Evolutionary conservation across 2,329 filamentous ascomycete species (phyloP).

Genomic region (Colletotrichum lupini): DNA sequence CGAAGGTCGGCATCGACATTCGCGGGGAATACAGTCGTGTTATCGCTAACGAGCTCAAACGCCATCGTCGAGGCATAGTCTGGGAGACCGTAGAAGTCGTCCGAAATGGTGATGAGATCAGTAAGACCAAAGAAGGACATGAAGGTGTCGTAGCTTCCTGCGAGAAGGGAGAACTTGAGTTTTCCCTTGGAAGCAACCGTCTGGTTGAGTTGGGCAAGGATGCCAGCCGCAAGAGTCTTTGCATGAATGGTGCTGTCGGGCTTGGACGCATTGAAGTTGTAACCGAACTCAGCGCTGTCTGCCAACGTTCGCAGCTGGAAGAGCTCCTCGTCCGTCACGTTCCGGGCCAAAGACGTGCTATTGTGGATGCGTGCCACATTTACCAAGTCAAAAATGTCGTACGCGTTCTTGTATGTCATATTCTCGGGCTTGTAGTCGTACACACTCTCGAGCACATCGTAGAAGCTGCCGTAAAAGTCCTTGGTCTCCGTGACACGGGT

Average conservation of each 20-base stretch:
- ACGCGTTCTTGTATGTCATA: constrained; percentile 48
- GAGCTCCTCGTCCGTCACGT: constrained; percentile 46
- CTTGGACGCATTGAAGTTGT: constrained; percentile 46
- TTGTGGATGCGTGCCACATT: constrained; percentile 49
- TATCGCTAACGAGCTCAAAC: constrained; percentile 46
- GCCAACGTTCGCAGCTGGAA: constrained; percentile 46
- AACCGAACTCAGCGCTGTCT: constrained; percentile 45
- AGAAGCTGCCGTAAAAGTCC: constrained; percentile 45
- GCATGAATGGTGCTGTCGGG: constrained; percentile 44
- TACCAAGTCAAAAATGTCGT: constrained; percentile 49
- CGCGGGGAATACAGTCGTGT: constrained; percentile 41
- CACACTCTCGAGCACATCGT: constrained; percentile 43
- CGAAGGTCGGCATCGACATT: constrained; percentile 40
- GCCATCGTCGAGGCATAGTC: constrained; percentile 50
- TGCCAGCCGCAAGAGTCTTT: constrained; percentile 43
- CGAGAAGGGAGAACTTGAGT: constrained; percentile 48
- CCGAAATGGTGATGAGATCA: constrained; percentile 41
- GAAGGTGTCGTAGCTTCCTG: constrained; percentile 50
- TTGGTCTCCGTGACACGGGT: constrained; percentile 41
- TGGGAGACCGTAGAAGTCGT: constrained; percentile 46
- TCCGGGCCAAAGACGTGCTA: constrained; percentile 42
- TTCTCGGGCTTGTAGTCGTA: constrained; percentile 45
- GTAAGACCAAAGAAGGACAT: constrained; percentile 48
- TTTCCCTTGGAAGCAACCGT: constrained; percentile 43
- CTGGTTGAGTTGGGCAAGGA: constrained; percentile 46